Conservation (phyloP, 179 eudicot genomes). For the Gypsophila paniculata region DNA sequence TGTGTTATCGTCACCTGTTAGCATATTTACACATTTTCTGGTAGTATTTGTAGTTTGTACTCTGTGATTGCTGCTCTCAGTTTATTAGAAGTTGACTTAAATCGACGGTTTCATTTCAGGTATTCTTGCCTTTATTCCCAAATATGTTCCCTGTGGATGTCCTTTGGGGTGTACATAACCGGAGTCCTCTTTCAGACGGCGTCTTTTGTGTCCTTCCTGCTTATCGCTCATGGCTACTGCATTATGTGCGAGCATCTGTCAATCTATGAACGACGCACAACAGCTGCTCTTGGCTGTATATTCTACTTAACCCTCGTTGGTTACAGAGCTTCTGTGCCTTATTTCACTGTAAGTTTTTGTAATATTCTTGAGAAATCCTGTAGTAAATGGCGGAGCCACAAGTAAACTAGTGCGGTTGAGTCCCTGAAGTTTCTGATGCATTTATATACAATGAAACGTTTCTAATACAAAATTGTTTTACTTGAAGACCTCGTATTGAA, state of each 20-base stretch:
- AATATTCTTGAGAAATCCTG: too few species aligned
- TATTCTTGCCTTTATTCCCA: conserved; percentile 77
- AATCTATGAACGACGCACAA: conserved; percentile 55
- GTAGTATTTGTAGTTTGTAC: neutral
- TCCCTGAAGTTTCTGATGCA: too few species aligned
- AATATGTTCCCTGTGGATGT: conserved; percentile 88
- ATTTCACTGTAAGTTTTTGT: conserved; percentile 70
- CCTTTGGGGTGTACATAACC: conserved; percentile 87
- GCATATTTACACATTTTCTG: neutral
- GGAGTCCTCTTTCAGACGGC: conserved; percentile 88
- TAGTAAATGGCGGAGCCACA: too few species aligned
- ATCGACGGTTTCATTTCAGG: conserved; percentile 38
- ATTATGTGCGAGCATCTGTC: conserved; percentile 86
- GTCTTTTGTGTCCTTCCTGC: conserved; percentile 76
- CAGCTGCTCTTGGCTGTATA: conserved; percentile 69
- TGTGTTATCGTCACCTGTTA: neutral
- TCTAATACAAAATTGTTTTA: too few species aligned
- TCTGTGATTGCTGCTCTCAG: neutral
- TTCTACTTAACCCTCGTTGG: conserved; percentile 92
- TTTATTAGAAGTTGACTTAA: neutral
- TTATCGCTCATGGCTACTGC: conserved; percentile 91
- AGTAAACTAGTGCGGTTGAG: too few species aligned
- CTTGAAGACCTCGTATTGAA: too few species aligned
- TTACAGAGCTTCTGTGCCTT: conserved; percentile 84
- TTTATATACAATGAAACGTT: too few species aligned